phyloP scores from a whole-genome alignment of 2,329 filamentous ascomycete genomes.

The Pyricularia grisea region DNA sequence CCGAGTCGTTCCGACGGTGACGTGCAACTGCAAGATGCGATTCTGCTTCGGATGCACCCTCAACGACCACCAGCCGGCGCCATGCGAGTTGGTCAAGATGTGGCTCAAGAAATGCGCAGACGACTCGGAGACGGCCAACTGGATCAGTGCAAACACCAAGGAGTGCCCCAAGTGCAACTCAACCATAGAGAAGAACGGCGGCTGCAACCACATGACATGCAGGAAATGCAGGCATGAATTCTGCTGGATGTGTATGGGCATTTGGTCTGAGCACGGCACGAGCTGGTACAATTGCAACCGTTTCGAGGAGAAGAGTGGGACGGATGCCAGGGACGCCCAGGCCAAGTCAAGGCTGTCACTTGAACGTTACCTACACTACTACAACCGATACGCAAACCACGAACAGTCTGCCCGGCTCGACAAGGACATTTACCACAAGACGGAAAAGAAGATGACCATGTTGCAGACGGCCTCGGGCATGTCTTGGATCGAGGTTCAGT shows the following conservation, averaged over 20 bases:
- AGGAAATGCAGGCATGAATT: constrained; percentile 94
- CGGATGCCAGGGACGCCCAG: constrained; percentile 84
- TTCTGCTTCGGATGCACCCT: constrained; percentile 96
- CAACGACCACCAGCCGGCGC: constrained; percentile 85
- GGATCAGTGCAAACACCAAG: constrained; percentile 98
- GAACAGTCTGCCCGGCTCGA: constrained; percentile 95
- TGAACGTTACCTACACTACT: constrained; percentile 97
- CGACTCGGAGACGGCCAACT: constrained; percentile 96
- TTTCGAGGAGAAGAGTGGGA: constrained; percentile 91
- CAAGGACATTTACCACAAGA: constrained; percentile 92
- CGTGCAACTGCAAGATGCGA: constrained; percentile 71
- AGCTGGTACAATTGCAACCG: constrained; percentile 99
- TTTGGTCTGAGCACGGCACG: constrained; percentile 97
- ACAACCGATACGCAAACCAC: constrained; percentile 98
- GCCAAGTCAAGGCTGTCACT: constrained; percentile 82
- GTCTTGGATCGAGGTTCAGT: constrained; percentile 99
- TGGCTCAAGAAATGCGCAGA: constrained; percentile 99
- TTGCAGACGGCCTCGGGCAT: constrained; percentile 88
- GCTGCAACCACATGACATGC: constrained; percentile 97
- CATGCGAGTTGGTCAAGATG: constrained; percentile 81
- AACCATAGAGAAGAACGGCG: constrained; percentile 97
- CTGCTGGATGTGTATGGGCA: constrained; percentile 99
- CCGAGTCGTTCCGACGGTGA: constrained; percentile 80
- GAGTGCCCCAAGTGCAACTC: constrained; percentile 94
- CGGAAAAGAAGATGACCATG: constrained; percentile 98